These are phyloP conservation scores for Cucurbita maxima DNA, from an alignment of 306 rosid genomes.

Conservation along the genomic window DNA sequence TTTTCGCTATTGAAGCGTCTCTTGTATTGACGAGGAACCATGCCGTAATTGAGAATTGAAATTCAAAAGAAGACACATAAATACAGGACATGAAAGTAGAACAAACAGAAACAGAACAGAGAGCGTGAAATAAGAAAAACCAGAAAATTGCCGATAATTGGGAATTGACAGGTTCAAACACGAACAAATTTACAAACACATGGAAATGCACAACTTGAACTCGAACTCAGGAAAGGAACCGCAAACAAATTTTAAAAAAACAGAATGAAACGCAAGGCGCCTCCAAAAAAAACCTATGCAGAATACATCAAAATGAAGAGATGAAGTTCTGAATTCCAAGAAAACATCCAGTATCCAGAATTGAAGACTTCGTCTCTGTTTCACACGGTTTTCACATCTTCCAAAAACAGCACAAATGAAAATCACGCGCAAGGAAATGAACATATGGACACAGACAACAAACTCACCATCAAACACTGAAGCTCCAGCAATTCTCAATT, in stretches of 20 bases:
- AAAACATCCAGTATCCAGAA: neutral
- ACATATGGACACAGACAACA: neutral
- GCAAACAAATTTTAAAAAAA: neutral
- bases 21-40: neutral
- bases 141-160: neutral
- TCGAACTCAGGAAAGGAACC: neutral
- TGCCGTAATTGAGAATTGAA: neutral
- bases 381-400: neutral
- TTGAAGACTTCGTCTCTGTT: neutral
- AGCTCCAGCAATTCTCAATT: slow-evolving; percentile 3
- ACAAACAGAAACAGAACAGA: neutral
- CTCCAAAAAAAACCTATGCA: neutral
- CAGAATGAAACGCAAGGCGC: neutral
- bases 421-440: neutral
- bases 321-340: neutral
- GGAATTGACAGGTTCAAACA: neutral
- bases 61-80: neutral
- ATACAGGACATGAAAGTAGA: neutral
- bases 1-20: neutral
- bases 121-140: neutral
- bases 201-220: neutral
- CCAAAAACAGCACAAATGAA: neutral
- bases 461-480: neutral
- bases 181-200: neutral
- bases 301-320: neutral